Evolutionary conservation across 2,329 filamentous ascomycete genomes (phyloP).

Genomic region (Phaeosphaeriaceae sp.): DNA sequence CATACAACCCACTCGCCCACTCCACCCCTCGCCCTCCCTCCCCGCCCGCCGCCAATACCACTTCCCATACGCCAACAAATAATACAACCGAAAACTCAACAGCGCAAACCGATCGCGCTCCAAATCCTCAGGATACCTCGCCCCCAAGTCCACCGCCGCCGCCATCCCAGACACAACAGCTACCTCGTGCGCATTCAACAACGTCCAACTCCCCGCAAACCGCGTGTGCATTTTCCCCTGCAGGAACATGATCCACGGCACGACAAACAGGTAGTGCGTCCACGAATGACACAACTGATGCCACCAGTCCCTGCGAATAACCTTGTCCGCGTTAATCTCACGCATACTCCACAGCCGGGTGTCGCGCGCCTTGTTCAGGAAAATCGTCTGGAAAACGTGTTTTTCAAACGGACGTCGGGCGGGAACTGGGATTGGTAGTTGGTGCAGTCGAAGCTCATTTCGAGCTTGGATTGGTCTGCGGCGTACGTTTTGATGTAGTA

Average conservation of each 20-base stretch:
- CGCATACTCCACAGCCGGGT: slow-evolving; percentile 64
- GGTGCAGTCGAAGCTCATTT: slow-evolving; percentile 74
- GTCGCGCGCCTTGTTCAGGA: slow-evolving; percentile 64
- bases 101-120: slow-evolving; percentile 68
- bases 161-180: slow-evolving; percentile 74
- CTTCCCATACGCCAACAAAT: slow-evolving; percentile 65
- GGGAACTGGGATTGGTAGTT: slow-evolving; percentile 76
- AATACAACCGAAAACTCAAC: slow-evolving; percentile 66
- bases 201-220: slow-evolving; percentile 72
- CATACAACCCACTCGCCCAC: slow-evolving; percentile 65
- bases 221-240: slow-evolving; percentile 68
- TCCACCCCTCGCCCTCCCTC: slow-evolving; percentile 56
- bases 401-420: slow-evolving; percentile 61
- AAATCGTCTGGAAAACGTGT: slow-evolving; percentile 75
- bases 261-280: slow-evolving; percentile 69
- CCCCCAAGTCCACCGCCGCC: slow-evolving; percentile 72
- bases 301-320: slow-evolving; percentile 71
- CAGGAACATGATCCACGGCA: slow-evolving; percentile 75
- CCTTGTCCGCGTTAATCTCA: slow-evolving; percentile 64
- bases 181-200: slow-evolving; percentile 73
- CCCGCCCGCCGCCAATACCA: slow-evolving; percentile 60
- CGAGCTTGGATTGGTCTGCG: slow-evolving; percentile 61
- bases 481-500: slow-evolving; percentile 69
- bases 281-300: slow-evolving; percentile 69
- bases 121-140: slow-evolving; percentile 66